These are phyloP conservation scores for Nidula microcarpa DNA, from an alignment of 768 basidiomycete species.

Conservation along the genomic window DNA sequence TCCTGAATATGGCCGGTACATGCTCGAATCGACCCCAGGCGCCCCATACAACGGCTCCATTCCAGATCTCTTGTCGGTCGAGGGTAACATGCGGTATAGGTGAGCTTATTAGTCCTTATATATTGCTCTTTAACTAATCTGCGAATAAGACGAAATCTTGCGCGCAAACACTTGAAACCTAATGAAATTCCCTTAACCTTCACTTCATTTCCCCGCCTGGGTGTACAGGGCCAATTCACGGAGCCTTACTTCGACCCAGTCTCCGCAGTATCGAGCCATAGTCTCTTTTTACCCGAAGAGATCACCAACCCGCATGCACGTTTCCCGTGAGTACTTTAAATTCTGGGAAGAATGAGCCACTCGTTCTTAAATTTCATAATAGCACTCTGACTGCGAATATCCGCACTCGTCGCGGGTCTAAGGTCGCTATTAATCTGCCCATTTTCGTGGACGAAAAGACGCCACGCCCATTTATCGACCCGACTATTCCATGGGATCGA, in stretches of 20 bases:
- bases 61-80: slow-evolving; percentile 83
- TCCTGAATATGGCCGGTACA: slow-evolving; percentile 97
- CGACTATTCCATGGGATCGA: slow-evolving; percentile 87
- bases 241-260: slow-evolving; percentile 81
- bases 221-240: slow-evolving; percentile 85
- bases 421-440: slow-evolving; percentile 94
- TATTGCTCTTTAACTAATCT: neutral
- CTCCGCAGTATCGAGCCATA: slow-evolving; percentile 83
- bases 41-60: slow-evolving; percentile 90
- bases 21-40: slow-evolving; percentile 98
- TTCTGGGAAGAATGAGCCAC: slow-evolving; percentile 6
- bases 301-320: slow-evolving; percentile 97
- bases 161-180: slow-evolving; percentile 74
- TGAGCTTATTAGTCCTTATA: slow-evolving; percentile 19
- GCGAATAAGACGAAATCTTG: slow-evolving; percentile 67
- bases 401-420: slow-evolving; percentile 82
- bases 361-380: slow-evolving; percentile 8
- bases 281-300: slow-evolving; percentile 91
- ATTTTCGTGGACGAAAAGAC: slow-evolving; percentile 87
- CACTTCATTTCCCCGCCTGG: slow-evolving; percentile 93
- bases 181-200: slow-evolving; percentile 91
- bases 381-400: slow-evolving; percentile 99
- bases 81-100: slow-evolving; percentile 95
- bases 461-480: slow-evolving; percentile 86
- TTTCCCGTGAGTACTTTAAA: slow-evolving; percentile 76